A percentile compares a stretch with the other conserved stretches of the same genome.
Conservation (phyloP, 2,329 filamentous ascomycete genomes). For the Xylariaceae sp. region DNA sequence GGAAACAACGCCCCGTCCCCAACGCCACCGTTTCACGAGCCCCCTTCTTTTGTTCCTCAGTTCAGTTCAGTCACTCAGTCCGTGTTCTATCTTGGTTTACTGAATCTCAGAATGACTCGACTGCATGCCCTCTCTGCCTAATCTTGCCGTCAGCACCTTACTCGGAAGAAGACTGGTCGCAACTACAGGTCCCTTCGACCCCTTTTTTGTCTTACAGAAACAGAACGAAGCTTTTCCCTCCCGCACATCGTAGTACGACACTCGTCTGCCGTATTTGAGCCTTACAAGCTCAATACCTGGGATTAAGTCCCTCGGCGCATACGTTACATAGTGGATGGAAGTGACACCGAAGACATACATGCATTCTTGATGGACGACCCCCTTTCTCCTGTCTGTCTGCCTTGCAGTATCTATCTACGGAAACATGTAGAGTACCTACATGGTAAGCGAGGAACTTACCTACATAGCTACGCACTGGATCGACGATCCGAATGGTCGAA, state of each 20-base stretch:
- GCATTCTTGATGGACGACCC: background rate
- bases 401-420: too few relatives aligned
- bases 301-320: background rate
- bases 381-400: too few relatives aligned
- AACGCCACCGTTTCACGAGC: slow-evolving; percentile 11
- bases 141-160: background rate
- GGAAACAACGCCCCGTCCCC: slow-evolving; percentile 1
- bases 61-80: too few relatives aligned
- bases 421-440: too few relatives aligned
- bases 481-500: background rate
- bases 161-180: background rate
- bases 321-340: background rate
- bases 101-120: too few relatives aligned
- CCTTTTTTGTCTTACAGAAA: slow-evolving; percentile 7
- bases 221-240: background rate
- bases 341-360: background rate
- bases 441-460: too few relatives aligned
- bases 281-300: background rate
- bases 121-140: too few relatives aligned
- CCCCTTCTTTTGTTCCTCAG: background rate
- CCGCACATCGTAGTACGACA: background rate
- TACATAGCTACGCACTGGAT: background rate
- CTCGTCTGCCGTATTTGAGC: background rate
- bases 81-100: too few relatives aligned
- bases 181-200: background rate